phyloP scores from a whole-genome alignment of 306 rosid species.

The Notholithocarpus densiflorus region DNA sequence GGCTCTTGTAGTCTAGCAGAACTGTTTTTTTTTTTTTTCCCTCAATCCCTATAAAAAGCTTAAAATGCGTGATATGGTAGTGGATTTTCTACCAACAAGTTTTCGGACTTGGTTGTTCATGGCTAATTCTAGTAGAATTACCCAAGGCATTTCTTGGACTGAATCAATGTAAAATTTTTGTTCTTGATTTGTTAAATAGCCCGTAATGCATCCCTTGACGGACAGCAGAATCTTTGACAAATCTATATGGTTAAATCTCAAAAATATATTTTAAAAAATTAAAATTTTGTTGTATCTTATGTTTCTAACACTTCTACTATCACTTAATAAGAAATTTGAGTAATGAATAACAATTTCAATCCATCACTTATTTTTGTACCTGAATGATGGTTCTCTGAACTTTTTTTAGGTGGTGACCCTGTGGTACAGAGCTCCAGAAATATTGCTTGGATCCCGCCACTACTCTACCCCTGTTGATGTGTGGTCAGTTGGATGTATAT shows the following conservation, averaged over 20 bases:
- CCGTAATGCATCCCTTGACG: background rate
- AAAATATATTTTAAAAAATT: background rate
- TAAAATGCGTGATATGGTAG: background rate
- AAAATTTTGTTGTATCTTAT: background rate
- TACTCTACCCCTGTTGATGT: slow-evolving; percentile 98
- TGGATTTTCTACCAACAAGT: background rate
- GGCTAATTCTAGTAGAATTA: background rate
- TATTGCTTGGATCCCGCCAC: slow-evolving; percentile 97
- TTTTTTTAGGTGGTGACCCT: slow-evolving; percentile 84
- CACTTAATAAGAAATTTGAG: background rate
- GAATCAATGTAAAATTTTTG: background rate
- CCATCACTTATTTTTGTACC: background rate
- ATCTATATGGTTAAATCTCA: background rate
- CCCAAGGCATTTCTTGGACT: background rate
- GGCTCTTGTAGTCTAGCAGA: background rate
- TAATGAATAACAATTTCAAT: background rate
- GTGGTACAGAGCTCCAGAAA: slow-evolving; percentile 99
- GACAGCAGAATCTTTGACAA: background rate
- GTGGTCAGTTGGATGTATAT: slow-evolving; percentile 99
- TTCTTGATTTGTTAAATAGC: background rate
- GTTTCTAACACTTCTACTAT: background rate
- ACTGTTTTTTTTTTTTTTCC: background rate
- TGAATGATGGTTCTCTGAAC: slow-evolving; percentile 14
- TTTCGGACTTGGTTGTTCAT: background rate
- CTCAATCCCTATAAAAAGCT: background rate